Evolutionary conservation across 129 eudicot genomes (phyloP), one percentile per base, ranked within the genome.

Genomic region (Kitagawia praeruptora): DNA sequence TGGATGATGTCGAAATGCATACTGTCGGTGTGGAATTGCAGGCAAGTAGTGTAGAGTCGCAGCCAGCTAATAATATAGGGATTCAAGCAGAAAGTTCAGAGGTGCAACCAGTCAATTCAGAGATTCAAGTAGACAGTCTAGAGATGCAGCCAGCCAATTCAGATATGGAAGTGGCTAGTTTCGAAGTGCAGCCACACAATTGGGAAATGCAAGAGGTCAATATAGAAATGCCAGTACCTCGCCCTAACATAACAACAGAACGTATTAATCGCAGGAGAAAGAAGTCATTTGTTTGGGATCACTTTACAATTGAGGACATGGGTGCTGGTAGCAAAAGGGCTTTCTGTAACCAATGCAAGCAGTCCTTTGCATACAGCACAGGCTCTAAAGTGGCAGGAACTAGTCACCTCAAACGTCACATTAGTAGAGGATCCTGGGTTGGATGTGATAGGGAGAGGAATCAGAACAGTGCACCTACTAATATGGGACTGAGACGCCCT

Each of bases 371-470:
- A 21, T 94, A 94, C 85, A 90, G 93, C 69, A 94, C 89, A 0
- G 98, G 96, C 21, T 79, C 89, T 7, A 94, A 94, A 82, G 92
- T 90, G 46, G 92, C 92, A 11, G 98, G 98, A 47, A 94, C 98
- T 23, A 94, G 98, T 69, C 98, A 94, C 82, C 93, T 94, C 75
- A 94, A 94, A 77, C 93, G 98, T 67, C 98, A 94, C 77, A 92
- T 94, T 40, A 93, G 90, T 31, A 90, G 87, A 78, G 98, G 98
- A 10, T 84, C 93, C 18, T 90, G 96, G 79, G 82, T 87, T 41
- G 88, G 89, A 15, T 90, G 92, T 49, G 88, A 90, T 46, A 89
- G 71, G 14, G 89, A 85, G 72, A 85, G 76, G 4, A 80, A 79
- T 75, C 83, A 85, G 15, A 8, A 81, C 47, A 82, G 88, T 78